phyloP scores from a whole-genome alignment of 805 yeast genomes.

The Kuraishia borneana region DNA sequence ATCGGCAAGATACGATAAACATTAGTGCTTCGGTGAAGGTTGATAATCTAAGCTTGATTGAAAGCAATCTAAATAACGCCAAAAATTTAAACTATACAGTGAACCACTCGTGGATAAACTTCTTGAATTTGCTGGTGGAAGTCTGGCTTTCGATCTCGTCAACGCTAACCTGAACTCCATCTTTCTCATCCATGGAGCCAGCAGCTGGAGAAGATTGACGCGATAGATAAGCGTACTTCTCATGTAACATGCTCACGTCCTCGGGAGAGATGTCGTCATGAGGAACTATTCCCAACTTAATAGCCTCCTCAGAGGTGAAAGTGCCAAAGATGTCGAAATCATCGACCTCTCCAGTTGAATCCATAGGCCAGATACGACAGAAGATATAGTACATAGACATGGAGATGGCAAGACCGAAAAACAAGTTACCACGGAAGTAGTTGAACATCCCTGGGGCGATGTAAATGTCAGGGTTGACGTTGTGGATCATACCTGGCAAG shows the following conservation, averaged over 20 bases:
- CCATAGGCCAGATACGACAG: slow-evolving; percentile 23
- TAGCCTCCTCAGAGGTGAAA: slow-evolving; percentile 20
- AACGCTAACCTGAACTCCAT: not conserved
- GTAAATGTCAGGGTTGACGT: slow-evolving; percentile 13
- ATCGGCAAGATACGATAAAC: no score
- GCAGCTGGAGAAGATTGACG: slow-evolving; percentile 12
- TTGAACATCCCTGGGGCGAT: slow-evolving; percentile 17
- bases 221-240: not conserved
- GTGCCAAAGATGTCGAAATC: slow-evolving; percentile 16
- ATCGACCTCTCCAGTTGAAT: slow-evolving; percentile 22
- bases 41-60: no score
- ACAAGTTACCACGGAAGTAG: slow-evolving; percentile 9
- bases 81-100: no score
- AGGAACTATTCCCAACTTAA: slow-evolving; percentile 18
- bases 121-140: not conserved
- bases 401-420: slow-evolving; percentile 28
- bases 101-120: no score
- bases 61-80: no score
- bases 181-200: not conserved
- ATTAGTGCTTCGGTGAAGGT: no score
- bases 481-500: slow-evolving; percentile 34
- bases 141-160: not conserved
- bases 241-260: not conserved
- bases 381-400: slow-evolving; percentile 23
- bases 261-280: not conserved